phyloP scores from a whole-genome alignment of 2,329 filamentous ascomycete genomes.

The Apiospora malaysiana region DNA sequence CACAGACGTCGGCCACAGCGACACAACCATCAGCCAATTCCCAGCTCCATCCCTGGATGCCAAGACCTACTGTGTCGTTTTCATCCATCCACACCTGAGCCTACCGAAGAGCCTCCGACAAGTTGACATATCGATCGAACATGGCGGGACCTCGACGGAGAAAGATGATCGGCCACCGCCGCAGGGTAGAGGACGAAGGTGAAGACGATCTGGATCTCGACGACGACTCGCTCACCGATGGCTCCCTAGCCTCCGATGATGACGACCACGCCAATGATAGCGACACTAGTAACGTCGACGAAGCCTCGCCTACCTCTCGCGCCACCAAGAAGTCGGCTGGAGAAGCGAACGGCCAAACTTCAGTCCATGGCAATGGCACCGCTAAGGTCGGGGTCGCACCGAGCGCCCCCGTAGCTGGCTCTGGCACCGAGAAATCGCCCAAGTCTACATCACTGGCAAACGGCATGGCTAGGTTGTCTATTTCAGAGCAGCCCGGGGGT shows the following conservation, averaged over 20 bases:
- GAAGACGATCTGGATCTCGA: slow-evolving; percentile 71
- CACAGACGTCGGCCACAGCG: slow-evolving; percentile 35
- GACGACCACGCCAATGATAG: slow-evolving; percentile 65
- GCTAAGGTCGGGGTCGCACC: slow-evolving; percentile 33
- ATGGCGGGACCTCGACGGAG: slow-evolving; percentile 64
- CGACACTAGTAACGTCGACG: slow-evolving; percentile 68
- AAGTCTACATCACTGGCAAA: slow-evolving; percentile 40
- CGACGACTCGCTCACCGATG: slow-evolving; percentile 71
- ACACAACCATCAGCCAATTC: slow-evolving; percentile 26
- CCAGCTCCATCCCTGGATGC: slow-evolving; percentile 26
- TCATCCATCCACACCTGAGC: slow-evolving; percentile 5
- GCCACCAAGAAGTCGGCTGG: slow-evolving; percentile 36
- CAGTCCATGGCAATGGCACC: slow-evolving; percentile 34
- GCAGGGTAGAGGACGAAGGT: slow-evolving; percentile 72
- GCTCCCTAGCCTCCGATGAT: slow-evolving; percentile 67
- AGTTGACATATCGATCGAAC: slow-evolving; percentile 25
- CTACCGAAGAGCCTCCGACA: slow-evolving; percentile 9
- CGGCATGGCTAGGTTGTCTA: slow-evolving; percentile 54
- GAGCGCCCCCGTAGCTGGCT: slow-evolving; percentile 35
- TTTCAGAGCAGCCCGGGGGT: slow-evolving; percentile 45
- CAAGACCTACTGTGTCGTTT: slow-evolving; percentile 6
- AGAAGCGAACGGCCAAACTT: slow-evolving; percentile 37
- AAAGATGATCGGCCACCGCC: slow-evolving; percentile 70
- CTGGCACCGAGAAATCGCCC: slow-evolving; percentile 38
- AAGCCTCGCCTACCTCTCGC: slow-evolving; percentile 53